phyloP scores from a whole-genome alignment of 2,329 filamentous ascomycete genomes.

The Parastagonospora nodorum region DNA sequence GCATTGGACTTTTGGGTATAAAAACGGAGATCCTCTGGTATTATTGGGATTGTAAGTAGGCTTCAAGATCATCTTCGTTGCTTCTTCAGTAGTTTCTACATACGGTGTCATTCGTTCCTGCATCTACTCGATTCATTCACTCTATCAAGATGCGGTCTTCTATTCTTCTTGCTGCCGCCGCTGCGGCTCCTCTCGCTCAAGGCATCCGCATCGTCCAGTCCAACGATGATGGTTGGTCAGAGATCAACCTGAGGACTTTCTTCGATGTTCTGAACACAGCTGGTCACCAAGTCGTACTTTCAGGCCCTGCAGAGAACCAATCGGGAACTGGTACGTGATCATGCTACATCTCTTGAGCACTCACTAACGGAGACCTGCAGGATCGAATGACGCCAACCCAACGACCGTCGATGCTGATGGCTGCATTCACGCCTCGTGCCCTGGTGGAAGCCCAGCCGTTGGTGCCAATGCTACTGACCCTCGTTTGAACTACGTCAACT shows the following conservation, averaged over 20 bases:
- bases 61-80: background rate
- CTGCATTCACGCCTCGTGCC: slow-evolving; percentile 68
- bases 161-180: slow-evolving; percentile 26
- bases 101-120: slow-evolving; percentile 4
- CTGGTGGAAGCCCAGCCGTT: slow-evolving; percentile 59
- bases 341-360: background rate
- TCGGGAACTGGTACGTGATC: slow-evolving; percentile 61
- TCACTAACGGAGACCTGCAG: slow-evolving; percentile 42
- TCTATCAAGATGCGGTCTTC: slow-evolving; percentile 30
- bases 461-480: slow-evolving; percentile 63
- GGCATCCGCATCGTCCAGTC: slow-evolving; percentile 57
- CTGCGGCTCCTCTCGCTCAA: slow-evolving; percentile 31
- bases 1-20: background rate
- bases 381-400: slow-evolving; percentile 59
- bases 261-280: slow-evolving; percentile 60
- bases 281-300: slow-evolving; percentile 67
- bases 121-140: slow-evolving; percentile 41
- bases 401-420: slow-evolving; percentile 50
- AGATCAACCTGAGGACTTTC: slow-evolving; percentile 67
- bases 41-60: background rate
- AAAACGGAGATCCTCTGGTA: background rate
- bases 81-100: background rate
- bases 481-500: slow-evolving; percentile 74
- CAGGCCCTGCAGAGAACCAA: slow-evolving; percentile 68
- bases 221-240: slow-evolving; percentile 78